These are phyloP conservation scores for Phytophthora melonis DNA, from an alignment of 352 stramenopile genomes.

Conservation along the genomic window DNA sequence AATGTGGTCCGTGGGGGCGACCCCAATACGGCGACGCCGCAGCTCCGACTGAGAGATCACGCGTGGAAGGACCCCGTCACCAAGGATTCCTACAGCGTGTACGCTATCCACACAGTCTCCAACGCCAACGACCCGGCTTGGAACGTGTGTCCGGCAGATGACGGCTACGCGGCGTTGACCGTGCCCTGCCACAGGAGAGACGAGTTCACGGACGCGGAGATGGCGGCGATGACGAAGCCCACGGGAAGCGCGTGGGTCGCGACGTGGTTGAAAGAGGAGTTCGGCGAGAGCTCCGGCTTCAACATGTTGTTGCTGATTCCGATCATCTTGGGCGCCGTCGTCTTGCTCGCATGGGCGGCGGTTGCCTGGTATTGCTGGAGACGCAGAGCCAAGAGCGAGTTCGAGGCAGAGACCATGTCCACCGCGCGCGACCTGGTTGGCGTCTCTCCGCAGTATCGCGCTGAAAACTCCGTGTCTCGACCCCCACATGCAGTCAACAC, in stretches of 20 bases:
- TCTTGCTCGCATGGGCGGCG: not conserved
- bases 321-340: not conserved
- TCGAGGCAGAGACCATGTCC: slow-evolving; percentile 1
- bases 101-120: slow-evolving; percentile 30
- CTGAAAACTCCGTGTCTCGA: slow-evolving; percentile 45
- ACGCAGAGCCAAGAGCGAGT: slow-evolving; percentile 5
- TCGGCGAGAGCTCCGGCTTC: slow-evolving; percentile 12
- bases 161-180: slow-evolving; percentile 25
- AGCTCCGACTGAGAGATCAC: slow-evolving; percentile 35
- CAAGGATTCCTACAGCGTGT: slow-evolving; percentile 32
- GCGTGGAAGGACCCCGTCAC: slow-evolving; percentile 30
- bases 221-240: slow-evolving; percentile 26
- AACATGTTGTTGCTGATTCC: slow-evolving; percentile 22
- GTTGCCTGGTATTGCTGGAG: slow-evolving; percentile 26
- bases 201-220: slow-evolving; percentile 22
- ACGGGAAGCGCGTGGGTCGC: slow-evolving; percentile 31
- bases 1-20: slow-evolving; percentile 42
- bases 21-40: slow-evolving; percentile 10
- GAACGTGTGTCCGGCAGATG: slow-evolving; percentile 23
- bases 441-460: slow-evolving; percentile 20
- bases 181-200: slow-evolving; percentile 33
- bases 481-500: slow-evolving; percentile 16
- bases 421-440: slow-evolving; percentile 17
- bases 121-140: slow-evolving; percentile 28
- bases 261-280: slow-evolving; percentile 30